These are phyloP conservation scores for Periglandula ipomoeae DNA, from an alignment of 2,329 filamentous ascomycete species.

Conservation along the genomic window DNA sequence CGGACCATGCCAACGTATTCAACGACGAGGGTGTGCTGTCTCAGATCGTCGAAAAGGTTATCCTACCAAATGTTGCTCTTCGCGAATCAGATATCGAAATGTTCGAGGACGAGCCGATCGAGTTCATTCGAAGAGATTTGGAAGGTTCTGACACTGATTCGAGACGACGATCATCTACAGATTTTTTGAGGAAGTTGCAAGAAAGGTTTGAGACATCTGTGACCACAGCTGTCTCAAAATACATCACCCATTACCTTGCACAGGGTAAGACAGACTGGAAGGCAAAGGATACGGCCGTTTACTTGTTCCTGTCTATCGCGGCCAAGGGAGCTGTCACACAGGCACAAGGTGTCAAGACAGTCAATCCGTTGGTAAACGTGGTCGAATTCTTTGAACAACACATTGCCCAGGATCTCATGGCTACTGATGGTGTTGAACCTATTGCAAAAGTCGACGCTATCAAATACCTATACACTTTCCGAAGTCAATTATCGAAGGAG, in stretches of 20 bases:
- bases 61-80: conserved; percentile 84
- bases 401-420: conserved; percentile 78
- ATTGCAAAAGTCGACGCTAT: conserved; percentile 96
- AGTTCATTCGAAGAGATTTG: conserved; percentile 90
- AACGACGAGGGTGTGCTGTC: conserved; percentile 70
- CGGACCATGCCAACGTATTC: conserved; percentile 74
- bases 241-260: conserved; percentile 78
- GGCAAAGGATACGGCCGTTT: conserved; percentile 95
- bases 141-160: conserved; percentile 97
- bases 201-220: conserved; percentile 81
- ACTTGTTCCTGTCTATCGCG: conserved; percentile 88
- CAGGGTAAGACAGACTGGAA: conserved; percentile 85
- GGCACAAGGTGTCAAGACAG: conserved; percentile 80
- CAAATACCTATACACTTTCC: conserved; percentile 96
- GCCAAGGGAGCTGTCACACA: conserved; percentile 84
- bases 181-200: conserved; percentile 83
- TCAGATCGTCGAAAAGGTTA: conserved; percentile 91
- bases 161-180: conserved; percentile 80
- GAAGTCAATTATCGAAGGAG: conserved; percentile 83
- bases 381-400: conserved; percentile 92
- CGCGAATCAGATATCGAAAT: conserved; percentile 91
- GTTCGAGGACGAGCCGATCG: conserved; percentile 97
- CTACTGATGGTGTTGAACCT: conserved; percentile 59
- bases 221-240: conserved; percentile 76
- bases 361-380: conserved; percentile 80